Percentiles rank a stretch among this genome's conserved stretches.
Conservation (phyloP, 2,329 filamentous ascomycete genomes). For the Xylaria arbuscula region DNA sequence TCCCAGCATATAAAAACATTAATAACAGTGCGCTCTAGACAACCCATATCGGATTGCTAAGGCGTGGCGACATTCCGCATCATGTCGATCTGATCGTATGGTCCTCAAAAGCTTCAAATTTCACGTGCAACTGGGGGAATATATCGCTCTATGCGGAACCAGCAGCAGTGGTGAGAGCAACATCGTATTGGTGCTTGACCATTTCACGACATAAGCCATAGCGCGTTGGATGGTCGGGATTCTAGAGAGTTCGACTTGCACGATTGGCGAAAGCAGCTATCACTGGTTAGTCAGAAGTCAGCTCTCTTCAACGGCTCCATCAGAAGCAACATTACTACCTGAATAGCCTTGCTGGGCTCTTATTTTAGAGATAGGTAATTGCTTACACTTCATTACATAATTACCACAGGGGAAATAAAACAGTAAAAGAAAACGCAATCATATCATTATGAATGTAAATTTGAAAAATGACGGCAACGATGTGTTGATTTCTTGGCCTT, state of each 20-base stretch:
- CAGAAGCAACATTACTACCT: not conserved
- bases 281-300: not conserved
- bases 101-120: not conserved
- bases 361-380: too few species aligned
- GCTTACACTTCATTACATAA: too few species aligned
- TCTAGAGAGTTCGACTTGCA: not conserved
- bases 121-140: not conserved
- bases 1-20: not conserved
- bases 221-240: not conserved
- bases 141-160: not conserved
- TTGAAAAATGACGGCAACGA: too few species aligned
- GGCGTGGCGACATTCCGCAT: not conserved
- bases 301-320: not conserved
- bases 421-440: too few species aligned
- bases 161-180: not conserved
- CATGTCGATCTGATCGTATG: not conserved
- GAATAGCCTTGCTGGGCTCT: too few species aligned
- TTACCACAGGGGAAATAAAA: too few species aligned
- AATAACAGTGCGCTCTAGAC: too few species aligned
- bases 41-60: not conserved
- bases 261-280: not conserved
- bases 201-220: not conserved
- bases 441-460: too few species aligned
- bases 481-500: too few species aligned
- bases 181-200: not conserved